These are phyloP conservation scores for Trichomonas vaginalis DNA, from an alignment of 208 protist species.

Conservation along the genomic window DNA sequence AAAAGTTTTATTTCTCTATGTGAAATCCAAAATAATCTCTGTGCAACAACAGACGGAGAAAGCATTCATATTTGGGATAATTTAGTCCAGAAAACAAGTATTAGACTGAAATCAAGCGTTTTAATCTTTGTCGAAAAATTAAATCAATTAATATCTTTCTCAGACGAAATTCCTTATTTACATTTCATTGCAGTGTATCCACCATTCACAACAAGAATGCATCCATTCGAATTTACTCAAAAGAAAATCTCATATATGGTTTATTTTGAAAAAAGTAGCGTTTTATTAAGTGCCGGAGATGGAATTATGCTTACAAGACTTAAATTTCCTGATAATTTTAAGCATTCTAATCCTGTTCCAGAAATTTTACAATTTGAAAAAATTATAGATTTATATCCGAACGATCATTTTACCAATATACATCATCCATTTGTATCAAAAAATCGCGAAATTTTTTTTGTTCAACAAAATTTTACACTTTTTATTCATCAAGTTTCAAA, in stretches of 20 bases:
- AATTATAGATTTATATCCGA: neutral
- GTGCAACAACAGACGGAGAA: neutral
- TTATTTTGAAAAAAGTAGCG: neutral
- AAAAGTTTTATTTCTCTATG: neutral
- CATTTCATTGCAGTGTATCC: neutral
- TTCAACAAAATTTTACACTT: neutral
- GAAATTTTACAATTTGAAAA: slow-evolving; percentile 2
- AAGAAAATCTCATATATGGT: neutral
- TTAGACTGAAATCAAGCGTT: neutral
- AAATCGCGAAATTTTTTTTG: neutral
- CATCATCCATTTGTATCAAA: neutral
- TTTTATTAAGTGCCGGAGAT: neutral
- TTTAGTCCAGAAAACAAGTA: neutral
- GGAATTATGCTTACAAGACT: neutral
- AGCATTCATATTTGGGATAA: neutral
- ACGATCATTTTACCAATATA: neutral
- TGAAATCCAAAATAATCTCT: neutral
- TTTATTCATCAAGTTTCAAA: neutral
- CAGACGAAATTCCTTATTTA: neutral
- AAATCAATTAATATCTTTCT: neutral
- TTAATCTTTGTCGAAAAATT: neutral
- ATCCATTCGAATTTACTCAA: neutral
- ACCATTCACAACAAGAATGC: neutral
- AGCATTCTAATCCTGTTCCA: neutral
- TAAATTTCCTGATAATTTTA: neutral